Percentiles rank a stretch among this genome's conserved stretches.
phyloP scores from a whole-genome alignment of 2,329 filamentous ascomycete species.

The Ophiocordyceps polyrhachis-furcata region DNA sequence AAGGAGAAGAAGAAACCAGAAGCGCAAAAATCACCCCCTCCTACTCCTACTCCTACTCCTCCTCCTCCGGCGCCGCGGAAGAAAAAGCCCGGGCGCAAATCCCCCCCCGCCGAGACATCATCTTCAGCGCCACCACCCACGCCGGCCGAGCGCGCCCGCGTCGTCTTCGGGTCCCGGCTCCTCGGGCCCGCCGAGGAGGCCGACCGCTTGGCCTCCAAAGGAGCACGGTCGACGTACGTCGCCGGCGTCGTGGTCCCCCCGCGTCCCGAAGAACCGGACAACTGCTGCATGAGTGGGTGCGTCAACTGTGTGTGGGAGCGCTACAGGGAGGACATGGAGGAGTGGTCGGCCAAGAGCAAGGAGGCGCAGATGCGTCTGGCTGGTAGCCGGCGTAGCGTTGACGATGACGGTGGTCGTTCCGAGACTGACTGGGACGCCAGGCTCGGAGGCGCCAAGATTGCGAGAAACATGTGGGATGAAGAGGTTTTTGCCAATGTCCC shows the following conservation, averaged over 20 bases:
- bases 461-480: slow-evolving; percentile 38
- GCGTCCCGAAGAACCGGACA: slow-evolving; percentile 75
- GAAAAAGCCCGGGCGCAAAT: slow-evolving; percentile 12
- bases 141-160: slow-evolving; percentile 35
- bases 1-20: slow-evolving; percentile 4
- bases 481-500: slow-evolving; percentile 67
- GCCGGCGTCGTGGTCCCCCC: slow-evolving; percentile 73
- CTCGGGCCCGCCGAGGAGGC: slow-evolving; percentile 53
- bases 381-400: slow-evolving; percentile 37
- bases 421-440: slow-evolving; percentile 42
- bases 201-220: slow-evolving; percentile 37
- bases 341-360: slow-evolving; percentile 51
- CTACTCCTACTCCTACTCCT: background rate
- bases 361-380: slow-evolving; percentile 40
- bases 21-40: slow-evolving; percentile 2
- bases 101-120: slow-evolving; percentile 2
- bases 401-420: slow-evolving; percentile 63
- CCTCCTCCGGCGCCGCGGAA: slow-evolving; percentile 1
- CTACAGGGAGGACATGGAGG: slow-evolving; percentile 81
- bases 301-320: slow-evolving; percentile 95
- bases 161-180: slow-evolving; percentile 69
- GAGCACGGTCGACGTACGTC: slow-evolving; percentile 41
- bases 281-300: slow-evolving; percentile 98
- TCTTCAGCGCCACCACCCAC: slow-evolving; percentile 14
- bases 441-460: slow-evolving; percentile 20